Conservation (phyloP, 768 basidiomycete genomes). For the Dictyophora rubrovolvata region DNA sequence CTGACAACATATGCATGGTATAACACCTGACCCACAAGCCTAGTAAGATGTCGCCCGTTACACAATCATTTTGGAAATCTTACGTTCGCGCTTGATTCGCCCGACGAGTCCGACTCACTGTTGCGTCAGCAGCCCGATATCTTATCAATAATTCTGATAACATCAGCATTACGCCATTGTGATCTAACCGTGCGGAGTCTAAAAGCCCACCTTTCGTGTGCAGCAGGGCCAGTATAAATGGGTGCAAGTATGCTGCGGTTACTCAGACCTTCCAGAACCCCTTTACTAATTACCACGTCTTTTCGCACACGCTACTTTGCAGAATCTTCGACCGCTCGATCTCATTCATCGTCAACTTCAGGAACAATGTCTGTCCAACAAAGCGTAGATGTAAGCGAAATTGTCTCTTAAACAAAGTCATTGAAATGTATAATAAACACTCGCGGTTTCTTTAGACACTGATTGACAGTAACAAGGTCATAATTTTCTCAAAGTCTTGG, state of each 20-base stretch:
- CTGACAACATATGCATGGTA: too few relatives aligned
- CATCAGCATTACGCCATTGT: neutral
- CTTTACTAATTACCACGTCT: neutral
- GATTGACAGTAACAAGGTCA: conserved; percentile 41
- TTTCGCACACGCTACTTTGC: neutral
- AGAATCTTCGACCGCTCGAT: neutral
- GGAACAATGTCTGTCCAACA: conserved; percentile 17
- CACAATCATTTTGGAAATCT: too few relatives aligned
- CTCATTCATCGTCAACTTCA: neutral
- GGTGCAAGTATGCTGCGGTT: neutral
- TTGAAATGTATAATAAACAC: conserved; percentile 3
- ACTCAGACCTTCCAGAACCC: neutral
- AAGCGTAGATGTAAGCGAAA: conserved; percentile 30
- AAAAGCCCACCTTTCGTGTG: neutral
- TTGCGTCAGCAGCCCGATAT: too few relatives aligned
- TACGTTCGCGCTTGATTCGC: too few relatives aligned
- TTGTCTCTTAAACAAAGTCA: neutral
- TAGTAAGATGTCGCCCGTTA: too few relatives aligned
- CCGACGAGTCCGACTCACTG: too few relatives aligned
- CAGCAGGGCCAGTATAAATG: neutral
- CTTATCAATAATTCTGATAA: neutral
- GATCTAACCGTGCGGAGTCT: neutral
- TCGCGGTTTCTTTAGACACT: conserved; percentile 23
- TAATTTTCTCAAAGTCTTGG: conserved; percentile 50
- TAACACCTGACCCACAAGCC: too few relatives aligned